Evolutionary conservation across 768 basidiomycete species (phyloP).

Genomic region (Dentipellis sp.): DNA sequence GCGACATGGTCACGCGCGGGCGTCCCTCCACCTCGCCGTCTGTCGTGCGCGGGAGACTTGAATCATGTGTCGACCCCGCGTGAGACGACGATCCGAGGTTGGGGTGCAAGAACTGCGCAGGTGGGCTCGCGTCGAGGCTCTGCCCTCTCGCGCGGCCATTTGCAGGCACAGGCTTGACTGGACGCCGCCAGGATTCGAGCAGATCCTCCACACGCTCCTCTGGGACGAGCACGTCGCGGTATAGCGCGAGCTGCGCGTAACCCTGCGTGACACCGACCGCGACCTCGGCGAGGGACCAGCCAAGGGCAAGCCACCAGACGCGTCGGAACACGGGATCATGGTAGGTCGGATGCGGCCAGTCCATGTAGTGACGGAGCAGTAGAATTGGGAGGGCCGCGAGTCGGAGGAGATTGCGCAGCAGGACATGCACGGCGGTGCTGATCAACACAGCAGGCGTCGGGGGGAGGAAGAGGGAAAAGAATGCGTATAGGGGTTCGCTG

Average conservation of each 20-base stretch:
- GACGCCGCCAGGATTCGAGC: constrained; percentile 20
- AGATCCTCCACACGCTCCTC: constrained; percentile 31
- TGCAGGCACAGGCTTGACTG: neutral
- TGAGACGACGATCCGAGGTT: neutral
- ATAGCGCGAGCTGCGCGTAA: constrained; percentile 57
- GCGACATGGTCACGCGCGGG: neutral
- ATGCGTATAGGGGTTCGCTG: constrained; percentile 35
- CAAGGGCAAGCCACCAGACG: constrained; percentile 73
- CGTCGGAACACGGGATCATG: constrained; percentile 47
- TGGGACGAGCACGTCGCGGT: constrained; percentile 57
- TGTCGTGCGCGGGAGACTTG: constrained; percentile 1
- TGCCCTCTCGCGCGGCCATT: neutral
- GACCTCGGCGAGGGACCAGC: constrained; percentile 67
- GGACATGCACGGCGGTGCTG: constrained; percentile 36
- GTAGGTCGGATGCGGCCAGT: constrained; percentile 43
- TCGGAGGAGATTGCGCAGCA: constrained; percentile 45
- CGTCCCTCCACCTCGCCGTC: constrained; percentile 6
- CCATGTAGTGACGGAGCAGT: constrained; percentile 36
- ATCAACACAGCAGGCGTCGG: constrained; percentile 27
- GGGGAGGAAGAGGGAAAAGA: constrained; percentile 22
- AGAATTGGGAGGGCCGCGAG: constrained; percentile 45
- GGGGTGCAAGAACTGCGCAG: neutral
- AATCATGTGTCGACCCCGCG: constrained; percentile 1
- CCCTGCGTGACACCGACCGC: constrained; percentile 58
- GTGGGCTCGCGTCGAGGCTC: neutral